phyloP scores from a whole-genome alignment of 495 filamentous ascomycete genomes.

The Aspergillus panamensis region DNA sequence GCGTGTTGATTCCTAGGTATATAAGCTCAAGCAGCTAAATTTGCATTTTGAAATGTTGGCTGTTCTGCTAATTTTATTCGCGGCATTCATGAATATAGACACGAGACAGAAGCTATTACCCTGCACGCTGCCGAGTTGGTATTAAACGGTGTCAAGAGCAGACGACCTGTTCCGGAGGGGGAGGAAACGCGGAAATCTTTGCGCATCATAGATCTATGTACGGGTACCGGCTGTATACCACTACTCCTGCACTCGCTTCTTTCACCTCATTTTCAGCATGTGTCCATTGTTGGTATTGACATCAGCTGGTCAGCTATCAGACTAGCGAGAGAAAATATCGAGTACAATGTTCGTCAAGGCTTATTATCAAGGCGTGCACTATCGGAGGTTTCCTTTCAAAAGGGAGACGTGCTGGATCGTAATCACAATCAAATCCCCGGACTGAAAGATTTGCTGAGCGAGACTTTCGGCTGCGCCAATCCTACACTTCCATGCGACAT shows the following conservation, averaged over 20 bases:
- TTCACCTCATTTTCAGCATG: slow-evolving; percentile 22
- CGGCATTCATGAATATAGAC: slow-evolving; percentile 30
- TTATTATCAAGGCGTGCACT: slow-evolving; percentile 28
- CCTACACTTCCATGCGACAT: slow-evolving; percentile 51
- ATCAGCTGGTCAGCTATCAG: slow-evolving; percentile 49
- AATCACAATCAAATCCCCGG: slow-evolving; percentile 11
- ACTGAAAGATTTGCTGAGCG: slow-evolving; percentile 17
- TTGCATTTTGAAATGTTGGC: not conserved
- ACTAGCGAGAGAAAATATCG: slow-evolving; percentile 60
- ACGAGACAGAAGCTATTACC: slow-evolving; percentile 71
- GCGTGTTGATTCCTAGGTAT: slow-evolving; percentile 82
- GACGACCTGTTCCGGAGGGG: not conserved
- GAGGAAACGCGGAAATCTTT: slow-evolving; percentile 26
- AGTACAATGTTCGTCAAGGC: slow-evolving; percentile 43
- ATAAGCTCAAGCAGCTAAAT: not conserved
- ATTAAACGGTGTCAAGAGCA: slow-evolving; percentile 10
- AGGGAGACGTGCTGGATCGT: slow-evolving; percentile 52
- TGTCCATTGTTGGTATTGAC: slow-evolving; percentile 42
- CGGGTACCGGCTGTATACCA: slow-evolving; percentile 87
- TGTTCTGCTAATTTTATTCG: slow-evolving; percentile 1
- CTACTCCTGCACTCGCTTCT: slow-evolving; percentile 65
- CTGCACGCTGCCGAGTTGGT: slow-evolving; percentile 52
- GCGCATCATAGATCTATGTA: slow-evolving; percentile 78
- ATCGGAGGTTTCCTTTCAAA: slow-evolving; percentile 47
- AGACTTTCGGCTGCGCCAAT: not conserved